phyloP scores from a whole-genome alignment of 129 eudicot genomes.

The Flaveria sonorensis region DNA sequence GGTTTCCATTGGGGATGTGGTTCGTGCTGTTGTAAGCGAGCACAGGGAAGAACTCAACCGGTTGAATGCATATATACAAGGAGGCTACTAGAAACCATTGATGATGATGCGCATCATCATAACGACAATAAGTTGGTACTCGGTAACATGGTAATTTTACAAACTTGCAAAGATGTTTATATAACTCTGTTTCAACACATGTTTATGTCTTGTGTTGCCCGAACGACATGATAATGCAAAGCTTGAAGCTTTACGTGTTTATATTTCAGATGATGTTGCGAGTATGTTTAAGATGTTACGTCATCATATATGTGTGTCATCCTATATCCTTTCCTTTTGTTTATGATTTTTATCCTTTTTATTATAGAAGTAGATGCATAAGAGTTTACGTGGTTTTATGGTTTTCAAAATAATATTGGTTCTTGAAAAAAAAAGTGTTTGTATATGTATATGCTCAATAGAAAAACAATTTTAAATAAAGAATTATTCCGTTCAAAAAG shows the following conservation, averaged over 20 bases:
- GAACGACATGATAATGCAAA: background rate
- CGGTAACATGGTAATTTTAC: background rate
- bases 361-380: too few relatives aligned
- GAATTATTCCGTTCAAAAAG: too few relatives aligned
- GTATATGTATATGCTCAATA: too few relatives aligned
- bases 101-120: constrained; percentile 20
- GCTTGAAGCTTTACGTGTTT: constrained; percentile 16
- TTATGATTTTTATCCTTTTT: too few relatives aligned
- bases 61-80: constrained; percentile 90
- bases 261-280: background rate
- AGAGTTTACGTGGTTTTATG: too few relatives aligned
- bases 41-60: constrained; percentile 94
- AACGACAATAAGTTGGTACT: background rate
- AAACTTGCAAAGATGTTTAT: background rate
- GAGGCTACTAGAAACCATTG: constrained; percentile 82
- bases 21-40: constrained; percentile 96
- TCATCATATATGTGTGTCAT: background rate
- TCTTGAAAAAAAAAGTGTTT: too few relatives aligned
- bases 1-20: constrained; percentile 99
- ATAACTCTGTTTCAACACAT: background rate
- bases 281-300: background rate
- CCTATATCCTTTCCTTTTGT: too few relatives aligned
- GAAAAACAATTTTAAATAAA: too few relatives aligned
- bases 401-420: too few relatives aligned
- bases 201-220: background rate